Conservation (phyloP, 768 basidiomycete species). For the Clathrus columnatus region DNA sequence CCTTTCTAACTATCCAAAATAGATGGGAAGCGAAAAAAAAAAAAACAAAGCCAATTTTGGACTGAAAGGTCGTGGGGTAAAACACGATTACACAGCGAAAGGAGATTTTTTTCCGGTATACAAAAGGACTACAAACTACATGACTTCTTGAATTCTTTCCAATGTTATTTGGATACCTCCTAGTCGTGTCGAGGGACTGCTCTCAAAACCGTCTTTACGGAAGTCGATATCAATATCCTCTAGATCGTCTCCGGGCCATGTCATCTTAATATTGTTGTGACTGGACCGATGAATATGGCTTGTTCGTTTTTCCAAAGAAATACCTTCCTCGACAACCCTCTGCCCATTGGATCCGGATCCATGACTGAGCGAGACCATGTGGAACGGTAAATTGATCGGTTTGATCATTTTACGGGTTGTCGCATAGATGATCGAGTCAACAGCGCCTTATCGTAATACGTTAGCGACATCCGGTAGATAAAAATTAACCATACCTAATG, state of each 20-base stretch:
- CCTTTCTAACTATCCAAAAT: too few species aligned
- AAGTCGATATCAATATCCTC: background rate
- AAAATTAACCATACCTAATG: background rate
- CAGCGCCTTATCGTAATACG: background rate
- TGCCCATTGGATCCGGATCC: background rate
- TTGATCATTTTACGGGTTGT: slow-evolving; percentile 7
- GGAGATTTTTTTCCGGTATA: background rate
- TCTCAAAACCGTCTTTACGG: background rate
- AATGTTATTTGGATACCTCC: slow-evolving; percentile 3
- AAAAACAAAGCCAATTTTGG: too few species aligned
- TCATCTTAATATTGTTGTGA: background rate
- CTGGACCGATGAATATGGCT: background rate
- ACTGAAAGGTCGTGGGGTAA: too few species aligned
- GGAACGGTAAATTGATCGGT: background rate
- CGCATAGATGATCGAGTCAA: slow-evolving; percentile 8
- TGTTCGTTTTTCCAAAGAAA: background rate
- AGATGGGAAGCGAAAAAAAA: too few species aligned
- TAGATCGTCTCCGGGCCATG: background rate
- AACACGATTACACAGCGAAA: too few species aligned
- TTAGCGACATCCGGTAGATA: background rate
- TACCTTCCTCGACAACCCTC: background rate
- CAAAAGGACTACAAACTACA: background rate
- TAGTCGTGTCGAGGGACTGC: background rate
- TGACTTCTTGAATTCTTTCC: slow-evolving; percentile 8
- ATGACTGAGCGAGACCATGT: slow-evolving; percentile 1